phyloP scores from a whole-genome alignment of 1,139 yeast species.

The Scheffersomyces illinoinensis region DNA sequence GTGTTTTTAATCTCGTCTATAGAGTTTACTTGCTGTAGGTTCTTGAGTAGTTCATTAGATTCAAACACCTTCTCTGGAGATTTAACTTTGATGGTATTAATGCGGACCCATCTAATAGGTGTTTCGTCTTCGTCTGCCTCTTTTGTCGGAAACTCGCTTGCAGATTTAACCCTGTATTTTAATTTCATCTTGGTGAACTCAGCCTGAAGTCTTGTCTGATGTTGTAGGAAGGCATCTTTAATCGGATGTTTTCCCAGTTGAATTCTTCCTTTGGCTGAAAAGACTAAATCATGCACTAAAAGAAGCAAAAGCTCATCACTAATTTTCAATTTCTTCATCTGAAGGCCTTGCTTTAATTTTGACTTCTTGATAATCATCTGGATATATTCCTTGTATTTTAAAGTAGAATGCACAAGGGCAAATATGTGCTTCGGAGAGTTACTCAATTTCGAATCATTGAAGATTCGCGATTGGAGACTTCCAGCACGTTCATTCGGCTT shows the following conservation, averaged over 20 bases:
- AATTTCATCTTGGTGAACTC: conserved; percentile 79
- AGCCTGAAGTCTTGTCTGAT: conserved; percentile 78
- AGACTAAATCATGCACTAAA: conserved; percentile 77
- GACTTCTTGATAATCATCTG: conserved; percentile 64
- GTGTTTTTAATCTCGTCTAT: conserved; percentile 46
- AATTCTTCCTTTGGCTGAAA: conserved; percentile 76
- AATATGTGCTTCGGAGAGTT: conserved; percentile 74
- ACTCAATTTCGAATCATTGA: conserved; percentile 43
- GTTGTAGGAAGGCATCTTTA: conserved; percentile 75
- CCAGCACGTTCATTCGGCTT: conserved; percentile 27
- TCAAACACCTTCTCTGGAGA: conserved; percentile 42
- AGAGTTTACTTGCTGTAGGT: conserved; percentile 48
- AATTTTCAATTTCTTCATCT: conserved; percentile 35
- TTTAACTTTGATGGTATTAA: conserved; percentile 57
- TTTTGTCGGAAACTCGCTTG: conserved; percentile 35
- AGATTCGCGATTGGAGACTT: conserved; percentile 68
- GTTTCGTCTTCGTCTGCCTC: conserved; percentile 56
- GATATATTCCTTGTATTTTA: conserved; percentile 67
- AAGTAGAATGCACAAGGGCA: conserved; percentile 79
- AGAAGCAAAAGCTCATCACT: conserved; percentile 56
- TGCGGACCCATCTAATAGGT: conserved; percentile 88
- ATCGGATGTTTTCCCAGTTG: conserved; percentile 88
- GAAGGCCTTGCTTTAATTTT: conserved; percentile 50
- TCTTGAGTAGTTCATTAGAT: conserved; percentile 38
- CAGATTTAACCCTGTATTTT: conserved; percentile 54